phyloP scores from a whole-genome alignment of 768 basidiomycete species.

The Panaeolus papilionaceus region DNA sequence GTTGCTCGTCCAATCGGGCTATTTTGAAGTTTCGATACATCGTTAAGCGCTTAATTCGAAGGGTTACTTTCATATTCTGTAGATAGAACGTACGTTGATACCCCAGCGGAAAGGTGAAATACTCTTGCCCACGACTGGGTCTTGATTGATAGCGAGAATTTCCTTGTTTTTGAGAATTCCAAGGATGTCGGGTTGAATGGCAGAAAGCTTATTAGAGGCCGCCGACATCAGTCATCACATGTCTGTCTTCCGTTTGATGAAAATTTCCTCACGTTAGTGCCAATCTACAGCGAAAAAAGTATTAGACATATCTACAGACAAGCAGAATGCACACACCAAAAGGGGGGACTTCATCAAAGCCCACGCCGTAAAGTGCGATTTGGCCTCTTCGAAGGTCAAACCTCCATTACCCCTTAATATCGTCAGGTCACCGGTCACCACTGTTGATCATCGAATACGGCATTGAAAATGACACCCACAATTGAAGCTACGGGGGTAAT shows the following conservation, averaged over 20 bases:
- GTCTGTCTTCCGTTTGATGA: neutral
- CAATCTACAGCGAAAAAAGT: neutral
- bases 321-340: slow-evolving; percentile 38
- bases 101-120: slow-evolving; percentile 77
- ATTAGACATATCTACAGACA: neutral
- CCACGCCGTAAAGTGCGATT: slow-evolving; percentile 78
- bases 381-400: slow-evolving; percentile 65
- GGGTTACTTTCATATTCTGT: neutral
- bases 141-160: slow-evolving; percentile 74
- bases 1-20: slow-evolving; percentile 51
- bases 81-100: slow-evolving; percentile 53
- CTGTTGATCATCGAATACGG: neutral
- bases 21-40: neutral
- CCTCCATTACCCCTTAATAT: slow-evolving; percentile 64
- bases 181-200: slow-evolving; percentile 53
- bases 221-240: neutral
- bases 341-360: slow-evolving; percentile 74
- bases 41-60: neutral
- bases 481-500: neutral
- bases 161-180: slow-evolving; percentile 66
- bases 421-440: slow-evolving; percentile 1
- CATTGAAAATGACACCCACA: neutral
- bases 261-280: slow-evolving; percentile 37
- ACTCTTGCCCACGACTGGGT: slow-evolving; percentile 64
- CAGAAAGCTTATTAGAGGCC: slow-evolving; percentile 46